These are phyloP conservation scores for Pseudotsuga menziesii DNA, from an alignment of 75 land plant genomes.

Conservation along the genomic window DNA sequence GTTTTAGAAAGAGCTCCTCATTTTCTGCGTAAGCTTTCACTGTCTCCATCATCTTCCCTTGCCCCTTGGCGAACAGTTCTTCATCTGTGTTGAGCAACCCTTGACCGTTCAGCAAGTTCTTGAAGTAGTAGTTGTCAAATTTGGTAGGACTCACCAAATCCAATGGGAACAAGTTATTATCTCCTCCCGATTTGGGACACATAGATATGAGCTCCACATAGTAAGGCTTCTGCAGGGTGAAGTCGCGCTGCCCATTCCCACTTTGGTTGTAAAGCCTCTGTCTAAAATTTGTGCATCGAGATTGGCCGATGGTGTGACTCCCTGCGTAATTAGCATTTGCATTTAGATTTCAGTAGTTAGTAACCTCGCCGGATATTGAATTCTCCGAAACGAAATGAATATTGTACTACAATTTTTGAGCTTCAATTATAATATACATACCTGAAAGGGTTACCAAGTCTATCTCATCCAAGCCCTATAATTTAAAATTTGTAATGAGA, in stretches of 20 bases:
- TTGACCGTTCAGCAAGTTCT: conserved; percentile 33
- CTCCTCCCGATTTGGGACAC: conserved; percentile 68
- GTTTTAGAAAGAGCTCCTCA: conserved; percentile 45
- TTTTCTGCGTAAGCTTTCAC: conserved; percentile 54
- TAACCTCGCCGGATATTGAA: too few relatives aligned
- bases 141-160: conserved; percentile 43
- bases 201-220: conserved; percentile 24
- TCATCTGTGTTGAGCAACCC: conserved; percentile 61
- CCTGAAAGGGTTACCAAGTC: conserved; percentile 84
- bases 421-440: not conserved
- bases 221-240: conserved; percentile 31
- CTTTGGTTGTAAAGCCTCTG: conserved; percentile 67
- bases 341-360: too few relatives aligned
- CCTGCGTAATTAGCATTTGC: conserved; percentile 29
- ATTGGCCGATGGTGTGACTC: conserved; percentile 73
- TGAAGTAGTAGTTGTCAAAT: conserved; percentile 81
- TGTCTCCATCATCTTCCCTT: conserved; percentile 20
- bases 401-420: too few relatives aligned
- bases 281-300: conserved; percentile 67
- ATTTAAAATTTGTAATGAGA: conserved; percentile 61
- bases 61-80: conserved; percentile 30
- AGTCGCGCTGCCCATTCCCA: conserved; percentile 56
- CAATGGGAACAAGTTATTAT: conserved; percentile 48
- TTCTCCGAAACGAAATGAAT: too few relatives aligned
- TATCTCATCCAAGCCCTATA: conserved; percentile 50